Base-by-base conservation (phyloP, 2,329 filamentous ascomycete species). In the Stachybotrys chartarum region DNA sequence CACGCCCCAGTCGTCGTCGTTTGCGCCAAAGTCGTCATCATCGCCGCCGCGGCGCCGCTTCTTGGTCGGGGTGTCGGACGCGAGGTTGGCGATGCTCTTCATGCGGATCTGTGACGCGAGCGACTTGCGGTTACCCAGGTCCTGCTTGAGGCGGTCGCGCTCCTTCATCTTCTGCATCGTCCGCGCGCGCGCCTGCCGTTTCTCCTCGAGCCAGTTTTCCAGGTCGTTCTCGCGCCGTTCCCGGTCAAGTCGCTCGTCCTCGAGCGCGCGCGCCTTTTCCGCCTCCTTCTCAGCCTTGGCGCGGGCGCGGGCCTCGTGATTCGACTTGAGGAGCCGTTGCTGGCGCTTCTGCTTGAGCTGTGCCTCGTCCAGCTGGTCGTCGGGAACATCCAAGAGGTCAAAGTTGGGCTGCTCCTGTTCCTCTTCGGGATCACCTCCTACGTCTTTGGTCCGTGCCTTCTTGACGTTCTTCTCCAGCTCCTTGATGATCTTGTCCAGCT, bases 1-100 rank as follows among this genome's bases (percentile, higher is more conserved):
- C 14, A 99, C 91, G 56, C 91, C 91, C 94, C 94, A 99, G 70
- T 99, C 94, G 56, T 95, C 92, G 66, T 99, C 94, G 70, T 99
- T 93, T 52, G 92, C 92, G 55, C 94, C 94, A 67, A 99, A 99
- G 57, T 90, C 91, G 68, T 99, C 94, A 64, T 99, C 94, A 67
- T 97, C 93, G 5, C 87, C 90, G 7, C 91, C 91, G 17, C 92
- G 85, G 14, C 91, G 80, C 55, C 93, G 84, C 72, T 96, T 95
- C 70, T 92, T 91, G 60, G 80, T 77, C 1, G 93, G 91, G 6
- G 84, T 86, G 70, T 99, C 94, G 0, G 93, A 92, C 3, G 94
- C 94, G 1, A 99, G 85, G 66, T 96, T 97, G 57, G 94, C 94
- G 56, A 99, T 91, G 52, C 87, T 93, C 75, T 97, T 97, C 94